phyloP scores from a whole-genome alignment of 2,329 filamentous ascomycete genomes.

The Aspergillus felis region DNA sequence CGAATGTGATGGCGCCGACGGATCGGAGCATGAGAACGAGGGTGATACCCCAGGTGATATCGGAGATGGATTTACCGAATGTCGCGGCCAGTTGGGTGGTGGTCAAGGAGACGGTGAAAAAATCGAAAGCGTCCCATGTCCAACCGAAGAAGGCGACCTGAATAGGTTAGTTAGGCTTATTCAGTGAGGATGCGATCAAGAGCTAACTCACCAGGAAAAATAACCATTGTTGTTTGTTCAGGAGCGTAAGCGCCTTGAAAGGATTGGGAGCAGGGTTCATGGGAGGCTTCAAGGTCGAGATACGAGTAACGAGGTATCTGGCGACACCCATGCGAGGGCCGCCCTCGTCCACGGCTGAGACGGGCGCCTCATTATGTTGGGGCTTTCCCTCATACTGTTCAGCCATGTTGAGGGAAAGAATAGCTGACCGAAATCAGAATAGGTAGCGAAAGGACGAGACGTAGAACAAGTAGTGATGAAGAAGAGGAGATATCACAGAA shows the following conservation, averaged over 20 bases:
- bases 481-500: background rate
- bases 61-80: constrained; percentile 52
- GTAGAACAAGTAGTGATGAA: background rate
- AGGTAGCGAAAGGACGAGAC: background rate
- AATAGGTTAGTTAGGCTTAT: constrained; percentile 2
- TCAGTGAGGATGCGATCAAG: background rate
- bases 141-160: constrained; percentile 46
- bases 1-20: constrained; percentile 57
- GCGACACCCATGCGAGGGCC: constrained; percentile 29
- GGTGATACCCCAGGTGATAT: constrained; percentile 59
- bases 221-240: constrained; percentile 57
- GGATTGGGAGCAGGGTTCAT: constrained; percentile 54
- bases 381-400: constrained; percentile 1
- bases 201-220: constrained; percentile 45
- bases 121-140: constrained; percentile 58
- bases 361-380: background rate
- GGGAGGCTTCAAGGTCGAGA: constrained; percentile 54
- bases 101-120: constrained; percentile 59
- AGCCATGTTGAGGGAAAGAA: background rate
- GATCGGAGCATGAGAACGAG: constrained; percentile 59
- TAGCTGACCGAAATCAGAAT: background rate
- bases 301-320: constrained; percentile 51
- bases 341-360: constrained; percentile 1
- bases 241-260: constrained; percentile 46
- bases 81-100: constrained; percentile 50